These are phyloP conservation scores for Kitagawia praeruptora DNA, from an alignment of 129 eudicot genomes.

Conservation along the genomic window DNA sequence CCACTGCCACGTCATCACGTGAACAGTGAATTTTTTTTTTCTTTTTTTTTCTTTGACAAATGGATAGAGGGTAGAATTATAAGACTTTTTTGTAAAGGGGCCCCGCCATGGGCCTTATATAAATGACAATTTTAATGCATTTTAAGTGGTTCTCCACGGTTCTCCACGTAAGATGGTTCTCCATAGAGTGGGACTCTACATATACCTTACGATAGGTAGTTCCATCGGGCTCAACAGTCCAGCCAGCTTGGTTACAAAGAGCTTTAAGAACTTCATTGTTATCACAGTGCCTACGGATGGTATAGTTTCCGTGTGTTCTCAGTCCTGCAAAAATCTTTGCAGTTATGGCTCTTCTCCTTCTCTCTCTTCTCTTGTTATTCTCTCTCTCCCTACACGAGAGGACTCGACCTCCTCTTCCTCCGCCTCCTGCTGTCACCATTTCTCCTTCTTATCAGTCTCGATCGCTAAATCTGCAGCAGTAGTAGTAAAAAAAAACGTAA, in stretches of 20 bases:
- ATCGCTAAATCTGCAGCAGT: not conserved
- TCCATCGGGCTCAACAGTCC: constrained; percentile 84
- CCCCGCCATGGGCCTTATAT: too few relatives aligned
- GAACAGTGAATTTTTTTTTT: too few relatives aligned
- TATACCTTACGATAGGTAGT: constrained; percentile 75
- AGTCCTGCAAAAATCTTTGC: constrained; percentile 68
- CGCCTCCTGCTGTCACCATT: not conserved
- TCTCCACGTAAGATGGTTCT: too few relatives aligned
- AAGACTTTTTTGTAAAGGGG: too few relatives aligned
- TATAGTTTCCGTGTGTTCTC: constrained; percentile 59
- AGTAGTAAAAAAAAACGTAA: too few relatives aligned
- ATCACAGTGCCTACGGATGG: constrained; percentile 67
- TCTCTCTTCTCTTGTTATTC: constrained; percentile 76
- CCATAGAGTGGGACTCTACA: too few relatives aligned
- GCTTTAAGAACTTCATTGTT: constrained; percentile 80
- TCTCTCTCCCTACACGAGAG: constrained; percentile 82
- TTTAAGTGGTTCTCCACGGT: too few relatives aligned
- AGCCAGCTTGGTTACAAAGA: constrained; percentile 68
- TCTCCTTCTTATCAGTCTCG: not conserved
- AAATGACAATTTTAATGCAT: too few relatives aligned
- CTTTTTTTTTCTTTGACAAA: too few relatives aligned
- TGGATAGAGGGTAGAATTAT: too few relatives aligned
- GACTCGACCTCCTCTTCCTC: constrained; percentile 49
- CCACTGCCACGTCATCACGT: too few relatives aligned
- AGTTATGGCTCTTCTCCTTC: constrained; percentile 67